Percentiles rank a stretch among this genome's conserved stretches.
These are phyloP conservation scores for Drechmeria coniospora DNA, from an alignment of 2,329 filamentous ascomycete genomes.

Conservation along the genomic window DNA sequence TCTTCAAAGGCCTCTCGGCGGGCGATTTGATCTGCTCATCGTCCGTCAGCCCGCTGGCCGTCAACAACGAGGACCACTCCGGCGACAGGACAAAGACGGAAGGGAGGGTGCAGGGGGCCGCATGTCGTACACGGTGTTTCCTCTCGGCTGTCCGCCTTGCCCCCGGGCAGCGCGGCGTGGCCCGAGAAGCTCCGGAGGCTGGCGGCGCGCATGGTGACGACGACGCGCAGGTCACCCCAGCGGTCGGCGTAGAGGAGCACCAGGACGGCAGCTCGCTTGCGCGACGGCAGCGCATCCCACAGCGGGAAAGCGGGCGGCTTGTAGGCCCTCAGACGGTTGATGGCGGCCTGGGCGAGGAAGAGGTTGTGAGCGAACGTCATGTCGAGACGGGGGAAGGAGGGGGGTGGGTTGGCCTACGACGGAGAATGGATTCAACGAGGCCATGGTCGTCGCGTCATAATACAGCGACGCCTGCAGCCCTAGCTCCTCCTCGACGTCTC, in stretches of 20 bases:
- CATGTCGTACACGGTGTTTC: slow-evolving; percentile 42
- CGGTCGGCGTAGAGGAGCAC: slow-evolving; percentile 78
- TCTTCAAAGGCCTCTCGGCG: slow-evolving; percentile 85
- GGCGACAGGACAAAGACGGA: background rate
- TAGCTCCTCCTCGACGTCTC: slow-evolving; percentile 9
- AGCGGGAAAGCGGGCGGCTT: slow-evolving; percentile 43
- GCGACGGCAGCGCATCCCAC: slow-evolving; percentile 46
- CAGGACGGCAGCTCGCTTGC: slow-evolving; percentile 69
- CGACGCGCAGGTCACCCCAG: slow-evolving; percentile 59
- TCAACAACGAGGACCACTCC: too few relatives aligned
- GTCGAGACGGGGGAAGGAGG: slow-evolving; percentile 2
- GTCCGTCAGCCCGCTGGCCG: background rate
- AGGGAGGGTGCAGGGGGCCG: background rate
- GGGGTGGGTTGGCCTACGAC: slow-evolving; percentile 26
- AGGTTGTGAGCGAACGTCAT: slow-evolving; percentile 2
- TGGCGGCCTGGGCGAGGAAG: slow-evolving; percentile 35
- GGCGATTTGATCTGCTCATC: slow-evolving; percentile 55
- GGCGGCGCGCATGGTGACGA: slow-evolving; percentile 52
- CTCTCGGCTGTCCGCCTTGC: slow-evolving; percentile 44
- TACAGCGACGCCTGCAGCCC: slow-evolving; percentile 30
- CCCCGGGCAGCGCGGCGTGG: slow-evolving; percentile 75
- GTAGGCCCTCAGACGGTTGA: slow-evolving; percentile 45
- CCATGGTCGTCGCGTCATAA: slow-evolving; percentile 43
- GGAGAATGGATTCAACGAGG: slow-evolving; percentile 37
- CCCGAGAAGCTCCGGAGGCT: slow-evolving; percentile 57